Evolutionary conservation across 768 basidiomycete genomes (phyloP), one percentile per base, ranked within the genome.

Genomic region (Mycena olivaceomarginata): DNA sequence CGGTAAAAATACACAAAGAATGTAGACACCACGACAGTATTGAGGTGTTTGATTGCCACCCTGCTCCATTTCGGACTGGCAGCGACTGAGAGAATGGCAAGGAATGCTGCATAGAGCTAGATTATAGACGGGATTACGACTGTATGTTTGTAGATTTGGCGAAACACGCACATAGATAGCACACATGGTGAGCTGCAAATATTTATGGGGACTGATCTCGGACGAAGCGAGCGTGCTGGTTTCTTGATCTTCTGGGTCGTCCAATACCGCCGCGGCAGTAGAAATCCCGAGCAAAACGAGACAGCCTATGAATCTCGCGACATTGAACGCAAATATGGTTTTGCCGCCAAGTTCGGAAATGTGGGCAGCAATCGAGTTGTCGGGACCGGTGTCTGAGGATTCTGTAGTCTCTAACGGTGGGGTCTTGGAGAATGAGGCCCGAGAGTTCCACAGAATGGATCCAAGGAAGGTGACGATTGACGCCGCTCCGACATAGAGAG

Each of bases 1-100:
- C 93, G 88, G 77, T 91, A 93, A 37, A 84, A 82, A 77, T 89
- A 93, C 2, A 92, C 85, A 0, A 71, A 74, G 76, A 90, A 88
- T 1, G 85, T 82, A 43, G 84, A 79, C 7, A 91, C 77, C 12
- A 93, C 69, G 65, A 87, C 64, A 3, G 56, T 57, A n/a, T 71
- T 70, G 64, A 76, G 63, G 53, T 76, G 75, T 31, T 25, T 25
- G 18, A 48, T 12, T 9, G 63, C 72, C 10, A 56, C 12, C 10
- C 72, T 25, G 51, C 72, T 65, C 72, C 63, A 66, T 37, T 56
- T 56, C 12, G 3, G 5, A 37, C 31, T 40, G 0, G 22, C 25
- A 12, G 43, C 31, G 39, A 73, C 12, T 0, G 72, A 73, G 18
- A 67, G 0, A 31, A 66, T 59, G 2, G 72, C 72, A 5, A 73